phyloP scores from a whole-genome alignment of 306 rosid species.

The Citrullus mucosospermus region DNA sequence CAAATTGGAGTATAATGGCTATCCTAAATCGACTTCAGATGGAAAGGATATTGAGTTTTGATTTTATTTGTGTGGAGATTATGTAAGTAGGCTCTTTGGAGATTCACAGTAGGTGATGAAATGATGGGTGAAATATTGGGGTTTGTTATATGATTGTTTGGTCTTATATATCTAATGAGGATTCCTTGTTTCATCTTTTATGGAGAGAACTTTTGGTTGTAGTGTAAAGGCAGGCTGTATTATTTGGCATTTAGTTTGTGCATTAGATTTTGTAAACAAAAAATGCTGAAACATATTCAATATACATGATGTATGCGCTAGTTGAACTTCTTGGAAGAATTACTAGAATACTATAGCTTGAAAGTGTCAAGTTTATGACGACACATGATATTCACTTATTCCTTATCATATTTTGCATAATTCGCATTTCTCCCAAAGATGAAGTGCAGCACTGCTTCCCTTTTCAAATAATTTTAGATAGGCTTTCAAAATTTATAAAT shows the following conservation, averaged over 20 bases:
- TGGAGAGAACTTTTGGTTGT: not conserved
- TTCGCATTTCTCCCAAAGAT: not conserved
- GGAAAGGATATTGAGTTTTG: constrained; percentile 34
- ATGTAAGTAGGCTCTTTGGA: not conserved
- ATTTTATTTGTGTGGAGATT: not conserved
- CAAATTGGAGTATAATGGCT: constrained; percentile 53
- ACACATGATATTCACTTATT: not conserved
- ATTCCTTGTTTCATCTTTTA: not conserved
- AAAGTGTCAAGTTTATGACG: not conserved
- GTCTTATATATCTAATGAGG: not conserved
- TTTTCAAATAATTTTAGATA: not conserved
- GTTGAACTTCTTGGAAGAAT: not conserved
- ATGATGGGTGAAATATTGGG: not conserved
- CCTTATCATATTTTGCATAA: not conserved
- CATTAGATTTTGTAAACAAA: not conserved
- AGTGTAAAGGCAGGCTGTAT: not conserved
- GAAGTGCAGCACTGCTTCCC: not conserved
- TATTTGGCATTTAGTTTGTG: not conserved
- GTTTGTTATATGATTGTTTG: not conserved
- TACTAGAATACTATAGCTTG: not conserved
- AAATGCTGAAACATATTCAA: not conserved
- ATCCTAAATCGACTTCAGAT: constrained; percentile 30
- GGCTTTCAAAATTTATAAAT: not conserved
- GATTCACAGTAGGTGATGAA: not conserved
- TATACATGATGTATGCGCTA: not conserved